Percentiles rank a stretch among this genome's conserved stretches.
Evolutionary conservation across 2,329 filamentous ascomycete genomes (phyloP).

Genomic region (Bipolaris zeicola): DNA sequence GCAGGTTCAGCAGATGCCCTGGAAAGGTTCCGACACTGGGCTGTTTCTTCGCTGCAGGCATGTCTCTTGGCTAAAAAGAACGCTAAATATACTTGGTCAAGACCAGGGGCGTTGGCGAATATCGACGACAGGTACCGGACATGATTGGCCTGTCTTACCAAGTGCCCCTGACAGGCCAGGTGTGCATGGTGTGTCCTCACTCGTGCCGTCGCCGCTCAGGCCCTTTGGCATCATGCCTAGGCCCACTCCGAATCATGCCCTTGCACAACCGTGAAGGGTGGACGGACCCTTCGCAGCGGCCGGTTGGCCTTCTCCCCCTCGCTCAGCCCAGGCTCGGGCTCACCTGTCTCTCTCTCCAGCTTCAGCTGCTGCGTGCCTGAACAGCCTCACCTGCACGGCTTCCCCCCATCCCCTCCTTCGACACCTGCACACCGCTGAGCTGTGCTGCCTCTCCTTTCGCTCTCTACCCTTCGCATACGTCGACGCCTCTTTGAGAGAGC

Average conservation of each 20-base stretch:
- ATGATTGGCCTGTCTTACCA: slow-evolving; percentile 27
- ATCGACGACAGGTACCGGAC: slow-evolving; percentile 8
- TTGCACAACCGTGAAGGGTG: slow-evolving; percentile 30
- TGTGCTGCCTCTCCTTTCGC: slow-evolving; percentile 45
- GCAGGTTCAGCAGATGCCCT: slow-evolving; percentile 13
- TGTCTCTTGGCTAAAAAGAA: slow-evolving; percentile 16
- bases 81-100: slow-evolving; percentile 19
- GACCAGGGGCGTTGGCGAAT: slow-evolving; percentile 25
- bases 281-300: slow-evolving; percentile 27
- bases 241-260: slow-evolving; percentile 25
- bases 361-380: slow-evolving; percentile 36
- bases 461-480: slow-evolving; percentile 19
- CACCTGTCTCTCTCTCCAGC: slow-evolving; percentile 34
- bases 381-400: slow-evolving; percentile 36
- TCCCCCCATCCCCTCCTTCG: slow-evolving; percentile 10
- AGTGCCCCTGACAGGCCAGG: slow-evolving; percentile 27
- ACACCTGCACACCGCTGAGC: slow-evolving; percentile 41
- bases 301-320: slow-evolving; percentile 29
- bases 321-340: slow-evolving; percentile 21
- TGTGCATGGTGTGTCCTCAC: slow-evolving; percentile 23
- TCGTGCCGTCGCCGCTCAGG: slow-evolving; percentile 29
- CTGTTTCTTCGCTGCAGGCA: slow-evolving; percentile 33
- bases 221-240: slow-evolving; percentile 25
- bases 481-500: slow-evolving; percentile 47
- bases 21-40: slow-evolving; percentile 21